Evolutionary conservation across 441 rosid genomes (phyloP).

Genomic region (Metrosideros polymorpha): DNA sequence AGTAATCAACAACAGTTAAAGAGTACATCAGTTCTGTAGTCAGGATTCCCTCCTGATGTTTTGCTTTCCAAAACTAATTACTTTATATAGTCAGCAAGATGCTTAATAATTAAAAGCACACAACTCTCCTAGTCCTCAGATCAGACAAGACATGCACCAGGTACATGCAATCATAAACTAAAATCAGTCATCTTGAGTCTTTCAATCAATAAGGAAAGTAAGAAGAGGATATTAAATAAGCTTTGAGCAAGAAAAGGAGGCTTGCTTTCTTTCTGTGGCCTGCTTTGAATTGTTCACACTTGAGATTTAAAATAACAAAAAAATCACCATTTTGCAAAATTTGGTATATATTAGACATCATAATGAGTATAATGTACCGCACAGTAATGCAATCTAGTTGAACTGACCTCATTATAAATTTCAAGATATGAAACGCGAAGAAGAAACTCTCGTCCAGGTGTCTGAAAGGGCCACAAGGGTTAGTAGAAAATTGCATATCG

Average conservation of each 20-base stretch:
- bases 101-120: background rate
- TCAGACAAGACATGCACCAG: background rate
- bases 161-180: background rate
- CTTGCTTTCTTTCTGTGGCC: background rate
- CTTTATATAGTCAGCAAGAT: background rate
- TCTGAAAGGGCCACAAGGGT: conserved; percentile 28
- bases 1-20: background rate
- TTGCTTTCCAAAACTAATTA: background rate
- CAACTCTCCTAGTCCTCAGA: background rate
- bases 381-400: background rate
- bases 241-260: background rate
- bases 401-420: conserved; percentile 66
- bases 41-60: background rate
- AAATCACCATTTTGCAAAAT: background rate
- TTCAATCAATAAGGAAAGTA: background rate
- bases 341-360: background rate
- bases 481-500: background rate
- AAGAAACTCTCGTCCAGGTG: conserved; percentile 65
- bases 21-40: background rate
- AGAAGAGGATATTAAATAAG: background rate
- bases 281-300: background rate
- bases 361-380: background rate
- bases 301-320: background rate
- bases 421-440: conserved; percentile 78
- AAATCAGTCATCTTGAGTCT: background rate